These are phyloP conservation scores for Cucumis melo DNA, from an alignment of 306 rosid species.

Conservation along the genomic window DNA sequence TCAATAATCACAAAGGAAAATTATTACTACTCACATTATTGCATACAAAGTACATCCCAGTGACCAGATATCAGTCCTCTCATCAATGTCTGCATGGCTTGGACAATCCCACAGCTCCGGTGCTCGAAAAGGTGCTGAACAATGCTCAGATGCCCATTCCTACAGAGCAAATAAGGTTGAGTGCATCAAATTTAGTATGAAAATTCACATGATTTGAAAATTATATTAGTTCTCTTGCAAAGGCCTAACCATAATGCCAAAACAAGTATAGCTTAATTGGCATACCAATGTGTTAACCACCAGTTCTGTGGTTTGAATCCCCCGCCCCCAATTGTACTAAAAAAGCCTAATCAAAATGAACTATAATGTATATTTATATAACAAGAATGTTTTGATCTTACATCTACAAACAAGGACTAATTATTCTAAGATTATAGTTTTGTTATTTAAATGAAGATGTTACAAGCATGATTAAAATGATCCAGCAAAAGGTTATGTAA, in stretches of 20 bases:
- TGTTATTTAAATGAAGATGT: neutral
- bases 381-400: neutral
- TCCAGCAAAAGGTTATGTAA: neutral
- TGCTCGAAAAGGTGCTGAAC: slow-evolving; percentile 95
- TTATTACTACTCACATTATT: slow-evolving; percentile 54
- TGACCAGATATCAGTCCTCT: slow-evolving; percentile 97
- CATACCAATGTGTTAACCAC: no score
- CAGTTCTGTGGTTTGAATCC: no score
- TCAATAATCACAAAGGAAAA: neutral
- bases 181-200: neutral
- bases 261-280: no score
- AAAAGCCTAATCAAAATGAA: neutral
- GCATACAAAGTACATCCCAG: slow-evolving; percentile 96
- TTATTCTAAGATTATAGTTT: neutral
- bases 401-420: neutral
- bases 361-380: neutral
- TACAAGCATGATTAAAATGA: neutral
- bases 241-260: no score
- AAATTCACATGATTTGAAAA: neutral
- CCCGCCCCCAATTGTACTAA: no score
- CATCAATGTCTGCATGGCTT: slow-evolving; percentile 79
- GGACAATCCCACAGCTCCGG: slow-evolving; percentile 99
- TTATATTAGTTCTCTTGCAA: neutral
- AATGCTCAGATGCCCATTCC: slow-evolving; percentile 99
- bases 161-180: slow-evolving; percentile 15